Base-by-base conservation (phyloP, 352 stramenopile species). In the Paralagenidium karlingii region DNA sequence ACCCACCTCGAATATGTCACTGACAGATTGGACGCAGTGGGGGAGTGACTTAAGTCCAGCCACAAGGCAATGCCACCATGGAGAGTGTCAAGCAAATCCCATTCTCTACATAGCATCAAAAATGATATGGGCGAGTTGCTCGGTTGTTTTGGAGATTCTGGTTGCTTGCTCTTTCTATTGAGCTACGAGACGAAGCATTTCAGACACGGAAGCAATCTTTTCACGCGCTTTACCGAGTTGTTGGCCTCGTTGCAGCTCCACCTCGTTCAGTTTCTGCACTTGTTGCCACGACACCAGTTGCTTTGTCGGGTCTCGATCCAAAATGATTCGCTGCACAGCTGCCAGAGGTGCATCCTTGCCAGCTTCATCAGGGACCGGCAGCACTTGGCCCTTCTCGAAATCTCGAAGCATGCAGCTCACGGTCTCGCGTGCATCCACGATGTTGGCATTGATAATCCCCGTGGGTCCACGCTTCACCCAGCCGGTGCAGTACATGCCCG, bases 361-460 rank as follows among this genome's bases (percentile, higher is more conserved):
- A 8, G 22, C 40, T 12, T 59, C 37, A 3, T 47, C 38, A 0
- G 49, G 28, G 10, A 58, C 60, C 21, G 63, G 43, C 39, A 82
- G 31, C 26, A 71, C 50, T n/a, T 62, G 64, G 0, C 51, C 53
- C 2, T 52, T 50, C 13, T 55, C 56, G 24, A 96, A 65, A 42
- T 98, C 95, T 20, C 94, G 67, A 9, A 97, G 47, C 10, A 99
- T 91, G 11, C 81, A 83, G 15, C 61, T 61, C 1, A 98, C 94
- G 3, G 94, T 98, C 50, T 98, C 94, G 12, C 86, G 91, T 7
- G 95, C 94, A 60, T 98, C 93, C 9, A 83, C 53, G 53, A 99
- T 99, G 61, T 99, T 99, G 21, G 93, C 96, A 12, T 94, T 95
- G 43, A 99, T 98, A 50, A 99, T 99, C 0, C 96, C 96, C 16